phyloP scores from a whole-genome alignment of 306 rosid species.

The Psophocarpus tetragonolobus region DNA sequence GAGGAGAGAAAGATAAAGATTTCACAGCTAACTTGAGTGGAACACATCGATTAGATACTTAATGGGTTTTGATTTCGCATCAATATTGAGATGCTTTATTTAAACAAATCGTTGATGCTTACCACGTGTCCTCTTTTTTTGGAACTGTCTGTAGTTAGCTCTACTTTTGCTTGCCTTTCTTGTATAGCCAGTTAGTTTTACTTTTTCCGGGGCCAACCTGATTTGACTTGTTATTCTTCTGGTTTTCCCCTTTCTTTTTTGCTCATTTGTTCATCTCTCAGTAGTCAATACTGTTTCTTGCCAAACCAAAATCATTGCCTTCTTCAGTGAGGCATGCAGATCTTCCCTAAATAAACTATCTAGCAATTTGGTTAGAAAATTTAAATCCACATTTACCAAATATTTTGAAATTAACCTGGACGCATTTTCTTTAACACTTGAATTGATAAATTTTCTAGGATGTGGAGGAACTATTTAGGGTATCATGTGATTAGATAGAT shows the following conservation, averaged over 20 bases:
- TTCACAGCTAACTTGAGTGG: conserved; percentile 32
- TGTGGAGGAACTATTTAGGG: background rate
- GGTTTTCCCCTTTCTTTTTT: background rate
- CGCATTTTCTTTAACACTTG: background rate
- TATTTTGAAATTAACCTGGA: background rate
- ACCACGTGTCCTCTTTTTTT: conserved; percentile 47
- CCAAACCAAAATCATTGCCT: conserved; percentile 33
- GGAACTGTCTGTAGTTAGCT: conserved; percentile 28
- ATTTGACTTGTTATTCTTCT: conserved; percentile 36
- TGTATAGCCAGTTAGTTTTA: background rate
- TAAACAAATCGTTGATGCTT: conserved; percentile 35
- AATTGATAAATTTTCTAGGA: background rate
- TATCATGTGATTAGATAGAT: background rate
- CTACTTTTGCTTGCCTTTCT: conserved; percentile 22
- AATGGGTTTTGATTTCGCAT: conserved; percentile 39
- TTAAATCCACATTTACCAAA: background rate
- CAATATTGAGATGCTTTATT: background rate
- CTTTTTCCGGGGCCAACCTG: conserved; percentile 37
- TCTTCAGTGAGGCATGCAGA: conserved; percentile 25
- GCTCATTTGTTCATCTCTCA: background rate
- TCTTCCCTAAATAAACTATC: conserved; percentile 1
- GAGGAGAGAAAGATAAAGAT: conserved; percentile 3
- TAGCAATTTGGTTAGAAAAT: background rate
- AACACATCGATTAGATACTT: conserved; percentile 37
- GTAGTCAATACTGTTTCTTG: background rate